A percentile compares a stretch with the other conserved stretches of the same genome.
These are phyloP conservation scores for Aspergillus fumigatiaffinis DNA, from an alignment of 2,329 filamentous ascomycete species.

Conservation along the genomic window DNA sequence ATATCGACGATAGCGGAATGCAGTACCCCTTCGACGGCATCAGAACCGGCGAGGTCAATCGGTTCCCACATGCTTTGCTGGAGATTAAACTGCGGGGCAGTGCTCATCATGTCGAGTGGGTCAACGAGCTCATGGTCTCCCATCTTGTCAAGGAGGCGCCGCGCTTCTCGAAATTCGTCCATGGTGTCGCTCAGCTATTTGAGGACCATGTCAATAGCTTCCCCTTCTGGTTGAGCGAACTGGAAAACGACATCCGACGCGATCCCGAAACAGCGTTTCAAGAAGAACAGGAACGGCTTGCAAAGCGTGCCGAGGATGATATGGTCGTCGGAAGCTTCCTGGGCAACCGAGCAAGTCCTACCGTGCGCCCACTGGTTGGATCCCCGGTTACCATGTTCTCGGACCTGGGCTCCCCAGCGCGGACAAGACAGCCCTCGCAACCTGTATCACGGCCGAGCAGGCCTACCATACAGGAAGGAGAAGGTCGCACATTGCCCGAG, in stretches of 20 bases:
- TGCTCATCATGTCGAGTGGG: constrained; percentile 72
- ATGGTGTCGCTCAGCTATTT: constrained; percentile 86
- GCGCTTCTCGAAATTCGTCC: constrained; percentile 94
- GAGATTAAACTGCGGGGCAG: constrained; percentile 77
- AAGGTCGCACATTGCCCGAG: constrained; percentile 27
- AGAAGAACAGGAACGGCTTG: constrained; percentile 80
- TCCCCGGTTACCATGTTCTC: constrained; percentile 30
- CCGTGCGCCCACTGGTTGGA: constrained; percentile 26
- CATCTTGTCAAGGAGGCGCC: constrained; percentile 88
- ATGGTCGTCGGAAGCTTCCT: constrained; percentile 86
- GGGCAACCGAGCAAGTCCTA: constrained; percentile 46
- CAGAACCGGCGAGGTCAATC: constrained; percentile 83
- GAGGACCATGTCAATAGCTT: constrained; percentile 95
- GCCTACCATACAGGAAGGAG: constrained; percentile 36
- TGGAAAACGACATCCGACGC: constrained; percentile 89
- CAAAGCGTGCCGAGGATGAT: constrained; percentile 78
- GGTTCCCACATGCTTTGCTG: constrained; percentile 85
- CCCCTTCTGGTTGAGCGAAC: constrained; percentile 90
- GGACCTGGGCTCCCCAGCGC: constrained; percentile 22
- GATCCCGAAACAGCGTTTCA: constrained; percentile 89
- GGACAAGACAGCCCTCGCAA: constrained; percentile 21
- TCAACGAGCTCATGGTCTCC: constrained; percentile 85
- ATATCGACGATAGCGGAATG: constrained; percentile 80
- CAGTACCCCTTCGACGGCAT: constrained; percentile 83
- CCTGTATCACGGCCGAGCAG: constrained; percentile 19